These are phyloP conservation scores for Musa beccarii DNA, from an alignment of 176 grass and related monocot species.

Conservation along the genomic window DNA sequence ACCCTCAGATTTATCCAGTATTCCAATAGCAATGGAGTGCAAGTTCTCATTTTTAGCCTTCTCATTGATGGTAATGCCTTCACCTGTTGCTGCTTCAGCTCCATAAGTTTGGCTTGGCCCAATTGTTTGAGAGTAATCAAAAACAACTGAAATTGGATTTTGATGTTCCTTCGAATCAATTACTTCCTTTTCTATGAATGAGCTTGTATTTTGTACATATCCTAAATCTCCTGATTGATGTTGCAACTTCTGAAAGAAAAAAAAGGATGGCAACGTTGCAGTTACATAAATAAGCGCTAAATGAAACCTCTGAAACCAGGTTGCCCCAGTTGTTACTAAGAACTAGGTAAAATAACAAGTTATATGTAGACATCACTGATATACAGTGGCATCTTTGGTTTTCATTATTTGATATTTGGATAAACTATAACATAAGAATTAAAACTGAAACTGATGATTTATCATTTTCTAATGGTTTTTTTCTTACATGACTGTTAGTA, in stretches of 20 bases:
- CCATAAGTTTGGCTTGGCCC: too few species aligned
- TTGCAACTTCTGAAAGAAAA: not conserved
- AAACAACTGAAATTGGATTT: not conserved
- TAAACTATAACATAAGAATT: too few species aligned
- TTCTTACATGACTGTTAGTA: too few species aligned
- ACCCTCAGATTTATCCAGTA: not conserved
- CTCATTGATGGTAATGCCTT: not conserved
- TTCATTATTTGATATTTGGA: too few species aligned
- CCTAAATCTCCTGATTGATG: not conserved
- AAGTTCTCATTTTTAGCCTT: not conserved
- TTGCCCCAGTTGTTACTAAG: too few species aligned
- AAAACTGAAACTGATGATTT: too few species aligned
- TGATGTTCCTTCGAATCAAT: not conserved
- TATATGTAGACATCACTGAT: too few species aligned
- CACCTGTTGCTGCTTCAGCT: not conserved
- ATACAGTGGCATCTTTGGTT: too few species aligned
- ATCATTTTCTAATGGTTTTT: too few species aligned
- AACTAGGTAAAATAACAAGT: too few species aligned
- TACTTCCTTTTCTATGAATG: not conserved
- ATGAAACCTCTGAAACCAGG: not conserved
- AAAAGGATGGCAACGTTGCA: not conserved
- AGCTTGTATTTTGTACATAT: not conserved
- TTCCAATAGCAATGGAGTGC: not conserved
- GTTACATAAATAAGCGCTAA: not conserved
- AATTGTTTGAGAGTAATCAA: not conserved